Conservation (phyloP, 495 filamentous ascomycete genomes). For the Cercophora newfieldiana region DNA sequence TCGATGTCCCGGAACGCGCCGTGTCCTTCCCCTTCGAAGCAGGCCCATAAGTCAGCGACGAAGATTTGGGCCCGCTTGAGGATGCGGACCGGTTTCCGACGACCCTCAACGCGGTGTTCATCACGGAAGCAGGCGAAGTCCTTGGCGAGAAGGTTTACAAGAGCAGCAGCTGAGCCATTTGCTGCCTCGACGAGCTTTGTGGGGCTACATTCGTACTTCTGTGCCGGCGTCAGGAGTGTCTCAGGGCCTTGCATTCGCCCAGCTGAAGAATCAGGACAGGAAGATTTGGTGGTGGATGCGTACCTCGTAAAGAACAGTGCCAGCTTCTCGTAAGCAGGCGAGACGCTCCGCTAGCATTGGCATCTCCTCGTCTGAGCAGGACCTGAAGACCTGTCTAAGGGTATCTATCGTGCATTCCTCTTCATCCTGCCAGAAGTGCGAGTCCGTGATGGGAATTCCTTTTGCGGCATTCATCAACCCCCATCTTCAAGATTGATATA, state of each 20-base stretch:
- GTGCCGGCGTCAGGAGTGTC: background rate
- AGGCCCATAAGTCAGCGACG: constrained; percentile 93
- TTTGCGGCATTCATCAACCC: constrained; percentile 19
- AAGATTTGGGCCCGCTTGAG: constrained; percentile 95
- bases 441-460: constrained; percentile 87
- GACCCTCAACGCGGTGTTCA: constrained; percentile 68
- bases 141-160: constrained; percentile 78
- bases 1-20: constrained; percentile 90
- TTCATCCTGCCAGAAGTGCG: constrained; percentile 82
- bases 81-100: constrained; percentile 68
- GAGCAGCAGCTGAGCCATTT: constrained; percentile 72
- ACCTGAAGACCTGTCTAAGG: constrained; percentile 78
- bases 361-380: constrained; percentile 81
- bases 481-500: background rate
- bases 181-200: constrained; percentile 72
- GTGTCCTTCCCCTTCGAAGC: constrained; percentile 76
- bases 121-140: constrained; percentile 88
- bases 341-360: constrained; percentile 80
- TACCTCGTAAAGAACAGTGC: constrained; percentile 81
- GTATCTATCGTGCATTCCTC: constrained; percentile 73
- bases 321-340: constrained; percentile 79
- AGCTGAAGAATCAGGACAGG: too few species aligned
- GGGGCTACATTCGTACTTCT: constrained; percentile 80
- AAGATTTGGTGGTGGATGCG: constrained; percentile 25
- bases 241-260: too few species aligned